Conservation (phyloP, 2,329 filamentous ascomycete species). For the Botrytis cinerea region DNA sequence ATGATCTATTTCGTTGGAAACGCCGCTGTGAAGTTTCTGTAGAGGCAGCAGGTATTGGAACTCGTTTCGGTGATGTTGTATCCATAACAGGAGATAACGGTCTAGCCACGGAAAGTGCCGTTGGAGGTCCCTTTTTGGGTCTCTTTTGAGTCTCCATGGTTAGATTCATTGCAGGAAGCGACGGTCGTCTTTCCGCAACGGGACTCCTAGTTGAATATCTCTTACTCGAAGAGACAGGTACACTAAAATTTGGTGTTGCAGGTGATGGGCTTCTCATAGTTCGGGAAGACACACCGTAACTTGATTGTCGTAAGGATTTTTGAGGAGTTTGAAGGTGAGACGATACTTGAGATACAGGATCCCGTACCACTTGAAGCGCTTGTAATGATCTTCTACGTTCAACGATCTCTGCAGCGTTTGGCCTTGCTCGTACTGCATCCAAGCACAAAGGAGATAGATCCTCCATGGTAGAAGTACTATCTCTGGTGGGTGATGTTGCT, state of each 20-base stretch:
- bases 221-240: slow-evolving; percentile 37
- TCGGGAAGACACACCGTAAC: slow-evolving; percentile 28
- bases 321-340: slow-evolving; percentile 31
- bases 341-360: slow-evolving; percentile 29
- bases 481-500: slow-evolving; percentile 59
- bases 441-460: slow-evolving; percentile 28
- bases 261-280: slow-evolving; percentile 27
- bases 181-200: slow-evolving; percentile 23
- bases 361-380: slow-evolving; percentile 31
- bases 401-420: slow-evolving; percentile 37
- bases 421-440: slow-evolving; percentile 33
- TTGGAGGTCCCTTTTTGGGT: slow-evolving; percentile 28
- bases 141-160: slow-evolving; percentile 27
- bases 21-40: slow-evolving; percentile 25
- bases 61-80: slow-evolving; percentile 27
- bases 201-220: slow-evolving; percentile 27
- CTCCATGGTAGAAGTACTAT: slow-evolving; percentile 49
- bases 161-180: slow-evolving; percentile 15
- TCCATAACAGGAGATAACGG: slow-evolving; percentile 32
- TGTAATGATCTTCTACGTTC: slow-evolving; percentile 41
- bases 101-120: slow-evolving; percentile 27
- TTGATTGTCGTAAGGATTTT: slow-evolving; percentile 29
- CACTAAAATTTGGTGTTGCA: slow-evolving; percentile 40
- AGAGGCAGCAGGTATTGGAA: slow-evolving; percentile 25
- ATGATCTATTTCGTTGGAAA: slow-evolving; percentile 25